These are phyloP conservation scores for Rutstroemia sp. DNA, from an alignment of 2,329 filamentous ascomycete species.

Conservation along the genomic window DNA sequence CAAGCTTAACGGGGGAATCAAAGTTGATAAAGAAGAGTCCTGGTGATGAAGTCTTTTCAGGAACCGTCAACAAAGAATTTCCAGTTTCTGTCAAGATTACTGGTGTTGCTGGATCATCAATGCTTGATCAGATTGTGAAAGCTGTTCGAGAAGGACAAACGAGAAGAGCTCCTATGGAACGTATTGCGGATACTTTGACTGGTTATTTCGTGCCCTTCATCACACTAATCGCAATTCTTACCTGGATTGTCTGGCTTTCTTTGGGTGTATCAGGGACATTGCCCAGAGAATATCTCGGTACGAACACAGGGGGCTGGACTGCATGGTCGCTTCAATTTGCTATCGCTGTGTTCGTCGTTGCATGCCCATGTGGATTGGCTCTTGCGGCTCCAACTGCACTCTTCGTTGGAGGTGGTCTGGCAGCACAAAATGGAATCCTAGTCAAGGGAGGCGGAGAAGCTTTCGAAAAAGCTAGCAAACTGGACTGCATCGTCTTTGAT, in stretches of 20 bases:
- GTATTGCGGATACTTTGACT: slow-evolving; percentile 65
- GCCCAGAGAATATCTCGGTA: slow-evolving; percentile 47
- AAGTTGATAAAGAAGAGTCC: slow-evolving; percentile 54
- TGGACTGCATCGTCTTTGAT: slow-evolving; percentile 51
- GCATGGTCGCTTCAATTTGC: slow-evolving; percentile 74
- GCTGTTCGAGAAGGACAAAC: slow-evolving; percentile 73
- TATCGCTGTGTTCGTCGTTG: slow-evolving; percentile 53
- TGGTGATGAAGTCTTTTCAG: slow-evolving; percentile 62
- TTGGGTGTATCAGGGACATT: slow-evolving; percentile 54
- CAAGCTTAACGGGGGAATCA: slow-evolving; percentile 78
- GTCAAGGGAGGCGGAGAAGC: slow-evolving; percentile 53
- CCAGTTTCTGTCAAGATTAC: slow-evolving; percentile 58
- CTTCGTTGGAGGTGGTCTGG: slow-evolving; percentile 50
- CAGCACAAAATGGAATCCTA: slow-evolving; percentile 48
- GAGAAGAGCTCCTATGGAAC: slow-evolving; percentile 66
- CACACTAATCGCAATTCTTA: slow-evolving; percentile 59
- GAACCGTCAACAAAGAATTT: slow-evolving; percentile 64
- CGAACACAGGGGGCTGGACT: slow-evolving; percentile 54
- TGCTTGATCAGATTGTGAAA: slow-evolving; percentile 74
- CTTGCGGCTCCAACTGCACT: slow-evolving; percentile 52
- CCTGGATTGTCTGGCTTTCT: slow-evolving; percentile 65
- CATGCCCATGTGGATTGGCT: slow-evolving; percentile 54
- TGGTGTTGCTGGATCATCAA: slow-evolving; percentile 58
- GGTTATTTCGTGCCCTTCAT: slow-evolving; percentile 72
- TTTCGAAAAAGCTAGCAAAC: slow-evolving; percentile 48